Evolutionary conservation across 2,329 filamentous ascomycete genomes (phyloP), one percentile per base, ranked within the genome.

Genomic region (Aspergillus japonicus): DNA sequence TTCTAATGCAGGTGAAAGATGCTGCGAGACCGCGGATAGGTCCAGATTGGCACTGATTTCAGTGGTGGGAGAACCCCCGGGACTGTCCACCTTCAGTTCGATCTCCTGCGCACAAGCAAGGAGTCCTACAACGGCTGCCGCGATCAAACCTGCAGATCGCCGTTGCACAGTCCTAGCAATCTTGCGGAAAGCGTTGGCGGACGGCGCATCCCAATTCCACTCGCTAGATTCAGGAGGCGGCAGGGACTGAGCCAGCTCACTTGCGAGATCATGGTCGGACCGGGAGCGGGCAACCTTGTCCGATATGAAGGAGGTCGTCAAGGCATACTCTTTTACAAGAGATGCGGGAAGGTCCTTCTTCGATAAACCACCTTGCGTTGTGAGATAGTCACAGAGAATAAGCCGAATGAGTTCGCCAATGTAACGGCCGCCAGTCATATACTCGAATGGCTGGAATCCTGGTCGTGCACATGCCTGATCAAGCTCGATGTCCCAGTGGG

Each of bases 361-460:
- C 1, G 75, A 73, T 8, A 80, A 74, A 11, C 71, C 64, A 3
- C 76, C 58, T 14, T 85, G 66, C 11, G 69, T 78, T 11, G 78
- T 82, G 68, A 89, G 74, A 68, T 89, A 88, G 69, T 91, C 87
- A 47, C 87, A 74, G 56, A 92, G 81, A 62, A 90, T 85, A 58
- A 92, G 79, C 26, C 90, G 86, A 24, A 89, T 87, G 11, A 93
- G 83, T 74, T 93, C 90, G 54, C 90, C 90, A 4, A 93, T 81
- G 70, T 93, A 93, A 47, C 90, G 82, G 2, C 90, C 90, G 2
- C 89, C 85, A 0, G 89, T 92, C 88, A 94, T 91, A 75, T 93
- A 94, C 71, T 95, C 91, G 21, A 94, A 84, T 0, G 90, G 90
- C 65, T 94, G 90, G 67, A 94, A 92, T 0, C 90, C 90, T 0